Evolutionary conservation across 768 basidiomycete species (phyloP), one percentile per base, ranked within the genome.

Genomic region (Lactarius trivialis): DNA sequence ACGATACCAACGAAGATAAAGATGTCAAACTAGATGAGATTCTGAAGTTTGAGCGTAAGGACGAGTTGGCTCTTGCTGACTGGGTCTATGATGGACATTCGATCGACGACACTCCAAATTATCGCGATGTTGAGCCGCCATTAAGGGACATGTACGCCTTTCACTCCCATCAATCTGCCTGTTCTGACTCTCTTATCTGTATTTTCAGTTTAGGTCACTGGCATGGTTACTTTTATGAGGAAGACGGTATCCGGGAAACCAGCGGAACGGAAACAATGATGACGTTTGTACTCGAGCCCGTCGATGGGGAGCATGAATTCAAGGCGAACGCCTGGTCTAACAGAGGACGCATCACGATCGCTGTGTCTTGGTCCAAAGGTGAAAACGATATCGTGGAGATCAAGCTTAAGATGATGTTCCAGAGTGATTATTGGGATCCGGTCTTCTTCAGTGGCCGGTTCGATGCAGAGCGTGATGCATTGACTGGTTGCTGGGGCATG

Each of bases 391-490:
- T 30, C 17, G 14, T 59, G 1, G 43, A 61, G n/a, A 32, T 70
- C 55, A 50, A 37, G 5, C 64, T 70, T 48, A 61, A 64, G 55
- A 56, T 68, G 26, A 24, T 28, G 1, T 69, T 68, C 45, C 32
- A 14, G 8, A 30, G n/a, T 28, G 39, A 34, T 14, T 34, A 12
- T 33, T 66, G 62, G 62, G 45, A 7, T 28, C 36, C 34, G 8
- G 45, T 49, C 17, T 58, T 32, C 37, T 65, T 65, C 28, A 33
- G 21, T 17, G 61, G 64, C 3, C 28, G 11, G 32, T 49, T 63
- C 28, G 61, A 63, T 24, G 21, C 51, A 1, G 51, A 65, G 15
- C 60, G 45, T 14, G 55, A 54, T 36, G 45, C 56, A 12, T 48
- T 65, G 45, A 63, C 45, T 6, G 64, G 64, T 3, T n/a, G 41